phyloP scores from a whole-genome alignment of 257 asterid species.

The Forsythia suspensa region DNA sequence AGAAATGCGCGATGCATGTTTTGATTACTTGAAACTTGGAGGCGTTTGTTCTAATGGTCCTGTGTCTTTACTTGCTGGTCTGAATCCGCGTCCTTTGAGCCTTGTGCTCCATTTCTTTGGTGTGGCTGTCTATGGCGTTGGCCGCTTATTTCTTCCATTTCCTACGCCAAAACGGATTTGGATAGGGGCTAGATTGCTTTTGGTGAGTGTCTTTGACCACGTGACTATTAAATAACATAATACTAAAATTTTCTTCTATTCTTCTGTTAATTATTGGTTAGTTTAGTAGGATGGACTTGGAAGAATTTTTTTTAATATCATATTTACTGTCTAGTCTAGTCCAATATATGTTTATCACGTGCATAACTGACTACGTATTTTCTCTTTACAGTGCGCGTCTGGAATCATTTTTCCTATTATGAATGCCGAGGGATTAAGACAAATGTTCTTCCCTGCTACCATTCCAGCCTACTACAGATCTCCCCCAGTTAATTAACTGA shows the following conservation, averaged over 20 bases:
- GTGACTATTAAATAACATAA: background rate
- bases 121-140: conserved; percentile 15
- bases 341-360: background rate
- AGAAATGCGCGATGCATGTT: conserved; percentile 17
- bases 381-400: conserved; percentile 49
- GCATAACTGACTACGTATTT: background rate
- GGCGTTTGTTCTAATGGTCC: conserved; percentile 14
- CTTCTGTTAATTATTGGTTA: background rate
- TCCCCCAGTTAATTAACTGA: conserved; percentile 34
- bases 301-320: too few relatives aligned
- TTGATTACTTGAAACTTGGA: conserved; percentile 18
- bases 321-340: background rate
- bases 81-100: conserved; percentile 10
- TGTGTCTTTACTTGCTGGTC: conserved; percentile 14
- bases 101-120: conserved; percentile 18
- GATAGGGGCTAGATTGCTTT: conserved; percentile 18
- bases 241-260: background rate
- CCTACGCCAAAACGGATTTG: conserved; percentile 13
- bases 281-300: too few relatives aligned
- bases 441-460: conserved; percentile 78
- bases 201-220: background rate
- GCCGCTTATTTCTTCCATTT: conserved; percentile 17
- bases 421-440: conserved; percentile 68
- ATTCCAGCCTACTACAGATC: conserved; percentile 77
- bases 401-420: conserved; percentile 74